Evolutionary conservation across 768 basidiomycete genomes (phyloP).

Genomic region (Leccinellum rugosiceps): DNA sequence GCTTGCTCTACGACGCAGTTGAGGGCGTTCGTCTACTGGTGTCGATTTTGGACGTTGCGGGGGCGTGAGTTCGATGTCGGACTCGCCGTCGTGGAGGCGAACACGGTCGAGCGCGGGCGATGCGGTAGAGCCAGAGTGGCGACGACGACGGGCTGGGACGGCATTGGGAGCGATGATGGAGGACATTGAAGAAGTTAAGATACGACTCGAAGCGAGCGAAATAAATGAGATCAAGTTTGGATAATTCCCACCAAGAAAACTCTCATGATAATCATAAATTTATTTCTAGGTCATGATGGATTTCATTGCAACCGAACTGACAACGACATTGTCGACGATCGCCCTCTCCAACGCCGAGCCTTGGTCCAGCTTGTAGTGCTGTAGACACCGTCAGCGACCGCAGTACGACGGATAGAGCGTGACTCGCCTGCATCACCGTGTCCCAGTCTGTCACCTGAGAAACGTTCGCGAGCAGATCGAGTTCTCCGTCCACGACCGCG

Average conservation of each 20-base stretch:
- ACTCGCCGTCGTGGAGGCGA: slow-evolving; percentile 14
- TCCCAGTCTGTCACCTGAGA: slow-evolving; percentile 63
- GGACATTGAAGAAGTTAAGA: neutral
- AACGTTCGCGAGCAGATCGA: slow-evolving; percentile 46
- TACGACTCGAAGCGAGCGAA: too few relatives aligned
- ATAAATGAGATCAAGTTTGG: too few relatives aligned
- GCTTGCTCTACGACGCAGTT: slow-evolving; percentile 44
- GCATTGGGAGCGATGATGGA: slow-evolving; percentile 9
- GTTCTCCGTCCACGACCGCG: slow-evolving; percentile 54
- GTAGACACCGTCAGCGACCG: neutral
- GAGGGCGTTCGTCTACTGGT: slow-evolving; percentile 57
- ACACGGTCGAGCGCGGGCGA: slow-evolving; percentile 29
- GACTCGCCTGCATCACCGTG: slow-evolving; percentile 66
- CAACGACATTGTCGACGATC: slow-evolving; percentile 62
- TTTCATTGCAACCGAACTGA: slow-evolving; percentile 82
- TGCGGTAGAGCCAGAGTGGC: slow-evolving; percentile 58
- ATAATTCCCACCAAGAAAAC: too few relatives aligned
- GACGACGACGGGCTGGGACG: slow-evolving; percentile 45
- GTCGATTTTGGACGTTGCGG: slow-evolving; percentile 75
- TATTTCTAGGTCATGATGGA: neutral
- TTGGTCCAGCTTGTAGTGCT: slow-evolving; percentile 70
- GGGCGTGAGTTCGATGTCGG: slow-evolving; percentile 36
- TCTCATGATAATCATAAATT: too few relatives aligned
- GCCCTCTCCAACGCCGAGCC: slow-evolving; percentile 30
- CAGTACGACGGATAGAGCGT: neutral